Conservation (phyloP, 2,329 filamentous ascomycete species). For the Phialemonium atrogriseum region DNA sequence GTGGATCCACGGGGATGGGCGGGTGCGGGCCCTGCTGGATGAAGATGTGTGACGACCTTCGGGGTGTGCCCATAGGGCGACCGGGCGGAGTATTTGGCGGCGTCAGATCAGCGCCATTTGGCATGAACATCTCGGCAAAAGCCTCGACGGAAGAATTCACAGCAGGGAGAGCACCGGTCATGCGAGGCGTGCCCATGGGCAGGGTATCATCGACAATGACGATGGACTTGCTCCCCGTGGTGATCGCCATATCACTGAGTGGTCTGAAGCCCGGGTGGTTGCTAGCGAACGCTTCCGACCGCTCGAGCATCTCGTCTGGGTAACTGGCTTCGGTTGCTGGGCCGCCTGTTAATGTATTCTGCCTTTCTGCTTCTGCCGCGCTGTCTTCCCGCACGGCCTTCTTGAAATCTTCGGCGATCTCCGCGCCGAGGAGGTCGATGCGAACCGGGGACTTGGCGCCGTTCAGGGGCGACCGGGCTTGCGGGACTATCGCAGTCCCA, state of each 20-base stretch:
- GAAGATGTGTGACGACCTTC: conserved; percentile 47
- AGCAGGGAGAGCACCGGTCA: conserved; percentile 40
- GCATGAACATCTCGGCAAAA: conserved; percentile 44
- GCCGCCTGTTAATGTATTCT: conserved; percentile 15
- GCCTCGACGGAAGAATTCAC: conserved; percentile 41
- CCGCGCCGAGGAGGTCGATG: conserved; percentile 76
- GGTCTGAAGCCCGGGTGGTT: conserved; percentile 32
- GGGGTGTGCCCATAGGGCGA: conserved; percentile 33
- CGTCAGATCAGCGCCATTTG: conserved; percentile 43
- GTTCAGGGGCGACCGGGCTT: conserved; percentile 35
- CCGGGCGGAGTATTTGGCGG: conserved; percentile 54
- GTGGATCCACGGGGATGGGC: conserved; percentile 26
- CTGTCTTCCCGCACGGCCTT: conserved; percentile 62
- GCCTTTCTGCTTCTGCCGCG: conserved; percentile 29
- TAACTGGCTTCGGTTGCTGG: conserved; percentile 15
- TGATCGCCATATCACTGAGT: conserved; percentile 51
- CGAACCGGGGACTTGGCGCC: conserved; percentile 48
- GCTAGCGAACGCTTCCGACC: conserved; percentile 35
- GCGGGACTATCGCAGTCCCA: conserved; percentile 52
- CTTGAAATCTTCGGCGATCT: conserved; percentile 71
- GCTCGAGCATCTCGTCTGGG: conserved; percentile 25
- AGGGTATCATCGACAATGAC: conserved; percentile 71
- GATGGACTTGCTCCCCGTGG: conserved; percentile 80
- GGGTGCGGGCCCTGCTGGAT: conserved; percentile 34
- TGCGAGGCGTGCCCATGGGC: conserved; percentile 37